phyloP scores from a whole-genome alignment of 805 yeast species.

The Metschnikowia gelsemii region DNA sequence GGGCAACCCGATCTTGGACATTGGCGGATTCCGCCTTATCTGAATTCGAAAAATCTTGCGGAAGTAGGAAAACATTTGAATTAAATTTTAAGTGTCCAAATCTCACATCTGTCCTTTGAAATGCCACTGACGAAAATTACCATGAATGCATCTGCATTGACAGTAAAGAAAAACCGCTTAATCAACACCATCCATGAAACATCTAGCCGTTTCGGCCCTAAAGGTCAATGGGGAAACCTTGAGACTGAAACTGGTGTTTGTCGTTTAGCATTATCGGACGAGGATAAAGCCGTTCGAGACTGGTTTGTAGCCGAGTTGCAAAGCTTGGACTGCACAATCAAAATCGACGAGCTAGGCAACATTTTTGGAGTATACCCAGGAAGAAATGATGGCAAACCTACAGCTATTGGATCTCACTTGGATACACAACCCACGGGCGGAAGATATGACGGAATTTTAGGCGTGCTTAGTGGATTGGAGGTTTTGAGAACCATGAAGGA shows the following conservation, averaged over 20 bases:
- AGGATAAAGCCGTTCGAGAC: slow-evolving; percentile 62
- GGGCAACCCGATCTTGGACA: slow-evolving; percentile 7
- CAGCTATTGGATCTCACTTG: slow-evolving; percentile 70
- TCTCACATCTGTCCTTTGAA: no score
- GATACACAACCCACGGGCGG: slow-evolving; percentile 83
- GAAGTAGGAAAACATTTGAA: no score
- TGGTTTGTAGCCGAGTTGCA: slow-evolving; percentile 60
- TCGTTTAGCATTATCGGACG: slow-evolving; percentile 59
- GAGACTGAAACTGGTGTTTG: slow-evolving; percentile 66
- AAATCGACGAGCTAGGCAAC: slow-evolving; percentile 65
- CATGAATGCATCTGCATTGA: slow-evolving; percentile 7
- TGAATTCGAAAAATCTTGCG: background rate
- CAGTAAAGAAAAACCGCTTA: slow-evolving; percentile 31
- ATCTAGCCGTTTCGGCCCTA: slow-evolving; percentile 57
- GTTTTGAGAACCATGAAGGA: slow-evolving; percentile 64
- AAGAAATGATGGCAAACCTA: slow-evolving; percentile 45
- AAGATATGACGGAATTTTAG: slow-evolving; percentile 69
- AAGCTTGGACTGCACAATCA: slow-evolving; percentile 54
- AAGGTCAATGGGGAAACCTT: slow-evolving; percentile 57
- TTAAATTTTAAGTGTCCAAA: no score
- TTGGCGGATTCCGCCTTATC: background rate
- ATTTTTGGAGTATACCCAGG: slow-evolving; percentile 69
- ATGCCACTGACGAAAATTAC: slow-evolving; percentile 13
- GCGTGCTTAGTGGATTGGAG: slow-evolving; percentile 67
- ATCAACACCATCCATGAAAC: slow-evolving; percentile 62